A percentile compares a stretch with the other conserved stretches of the same genome.
Evolutionary conservation across 2,329 filamentous ascomycete species (phyloP).

Genomic region (Trichoderma breve): DNA sequence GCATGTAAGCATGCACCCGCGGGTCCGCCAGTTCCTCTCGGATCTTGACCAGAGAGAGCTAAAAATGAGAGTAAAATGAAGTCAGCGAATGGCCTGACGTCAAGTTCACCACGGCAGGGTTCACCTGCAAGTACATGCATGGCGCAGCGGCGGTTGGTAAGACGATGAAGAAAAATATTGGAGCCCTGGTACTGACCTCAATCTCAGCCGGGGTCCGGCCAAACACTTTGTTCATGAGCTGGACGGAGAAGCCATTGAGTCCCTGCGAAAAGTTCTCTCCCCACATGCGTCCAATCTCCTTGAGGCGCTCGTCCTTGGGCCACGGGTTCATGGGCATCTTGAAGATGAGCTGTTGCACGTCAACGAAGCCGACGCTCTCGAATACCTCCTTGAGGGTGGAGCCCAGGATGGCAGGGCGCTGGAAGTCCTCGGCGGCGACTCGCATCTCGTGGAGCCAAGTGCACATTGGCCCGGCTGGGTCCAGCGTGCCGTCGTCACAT

Average conservation of each 20-base stretch:
- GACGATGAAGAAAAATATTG: background rate
- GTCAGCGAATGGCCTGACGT: background rate
- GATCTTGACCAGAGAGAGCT: slow-evolving; percentile 52
- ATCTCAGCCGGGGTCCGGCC: slow-evolving; percentile 45
- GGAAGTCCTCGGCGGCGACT: slow-evolving; percentile 36
- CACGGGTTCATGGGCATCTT: slow-evolving; percentile 55
- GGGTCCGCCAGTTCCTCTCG: slow-evolving; percentile 47
- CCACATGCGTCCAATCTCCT: slow-evolving; percentile 46
- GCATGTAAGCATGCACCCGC: slow-evolving; percentile 48
- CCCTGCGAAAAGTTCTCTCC: slow-evolving; percentile 43
- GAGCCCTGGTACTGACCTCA: slow-evolving; percentile 39
- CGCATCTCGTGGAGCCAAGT: slow-evolving; percentile 43
- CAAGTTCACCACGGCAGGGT: background rate
- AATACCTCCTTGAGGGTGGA: slow-evolving; percentile 38
- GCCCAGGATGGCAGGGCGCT: slow-evolving; percentile 39
- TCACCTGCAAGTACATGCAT: background rate
- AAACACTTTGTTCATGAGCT: slow-evolving; percentile 41
- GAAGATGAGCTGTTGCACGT: slow-evolving; percentile 51
- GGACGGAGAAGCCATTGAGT: slow-evolving; percentile 44
- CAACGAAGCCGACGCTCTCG: slow-evolving; percentile 52
- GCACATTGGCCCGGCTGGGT: slow-evolving; percentile 37
- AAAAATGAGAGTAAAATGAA: background rate
- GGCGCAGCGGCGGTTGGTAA: background rate
- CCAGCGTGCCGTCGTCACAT: slow-evolving; percentile 48
- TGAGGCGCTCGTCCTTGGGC: slow-evolving; percentile 46